These are phyloP conservation scores for Podila minutissima DNA, from an alignment of 192 early-diverging fungal genomes.

Conservation along the genomic window DNA sequence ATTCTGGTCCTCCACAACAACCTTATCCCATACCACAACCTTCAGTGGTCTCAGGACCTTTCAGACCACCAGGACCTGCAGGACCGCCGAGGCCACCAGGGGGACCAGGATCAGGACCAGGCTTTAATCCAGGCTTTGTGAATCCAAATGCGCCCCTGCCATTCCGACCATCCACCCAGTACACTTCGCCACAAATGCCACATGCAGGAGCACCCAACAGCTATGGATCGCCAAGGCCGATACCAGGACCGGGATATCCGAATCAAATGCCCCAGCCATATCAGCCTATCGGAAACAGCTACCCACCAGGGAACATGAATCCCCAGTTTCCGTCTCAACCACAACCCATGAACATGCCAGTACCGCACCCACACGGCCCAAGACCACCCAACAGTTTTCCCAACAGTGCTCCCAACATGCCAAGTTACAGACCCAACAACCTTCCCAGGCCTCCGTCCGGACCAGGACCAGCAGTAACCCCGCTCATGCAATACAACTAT, in stretches of 20 bases:
- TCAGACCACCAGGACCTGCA: not conserved
- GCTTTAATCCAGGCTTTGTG: conserved; percentile 20
- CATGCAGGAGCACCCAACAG: not conserved
- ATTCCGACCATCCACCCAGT: conserved; percentile 29
- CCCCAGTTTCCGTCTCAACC: not conserved
- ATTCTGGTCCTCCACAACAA: conserved; percentile 2
- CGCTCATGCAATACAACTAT: conserved; percentile 36
- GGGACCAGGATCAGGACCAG: not conserved
- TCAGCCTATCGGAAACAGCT: not conserved
- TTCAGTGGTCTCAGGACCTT: not conserved
- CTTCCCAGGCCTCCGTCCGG: conserved; percentile 3
- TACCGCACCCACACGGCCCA: not conserved
- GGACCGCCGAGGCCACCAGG: not conserved
- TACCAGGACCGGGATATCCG: not conserved
- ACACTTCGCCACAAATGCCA: conserved; percentile 7
- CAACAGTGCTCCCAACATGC: conserved; percentile 11
- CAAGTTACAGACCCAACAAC: conserved; percentile 4
- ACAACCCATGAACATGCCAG: not conserved
- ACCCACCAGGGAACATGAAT: conserved; percentile 1
- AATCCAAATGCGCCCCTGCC: conserved; percentile 6
- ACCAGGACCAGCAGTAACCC: conserved; percentile 4
- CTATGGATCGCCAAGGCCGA: not conserved
- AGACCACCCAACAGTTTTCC: conserved; percentile 1
- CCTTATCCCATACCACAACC: conserved; percentile 2
- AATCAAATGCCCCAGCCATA: conserved; percentile 5